Percentiles rank a stretch among this genome's conserved stretches.
These are phyloP conservation scores for Penicillium canescens DNA, from an alignment of 495 filamentous ascomycete species.

Conservation along the genomic window DNA sequence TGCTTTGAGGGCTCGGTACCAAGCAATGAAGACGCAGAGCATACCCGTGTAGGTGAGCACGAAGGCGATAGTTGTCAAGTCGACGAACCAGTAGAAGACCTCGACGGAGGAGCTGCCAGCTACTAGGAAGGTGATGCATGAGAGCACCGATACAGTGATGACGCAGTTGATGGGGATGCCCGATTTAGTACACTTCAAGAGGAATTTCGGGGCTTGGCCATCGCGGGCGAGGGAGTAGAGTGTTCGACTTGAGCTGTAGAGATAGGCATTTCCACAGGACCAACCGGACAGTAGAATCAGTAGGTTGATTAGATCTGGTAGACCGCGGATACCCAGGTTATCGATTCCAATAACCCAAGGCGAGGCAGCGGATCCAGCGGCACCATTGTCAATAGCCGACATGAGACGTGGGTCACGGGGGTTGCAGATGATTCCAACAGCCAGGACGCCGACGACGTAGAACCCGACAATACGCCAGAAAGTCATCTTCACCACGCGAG, in stretches of 20 bases:
- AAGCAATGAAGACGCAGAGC: conserved; percentile 54
- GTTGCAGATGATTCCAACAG: conserved; percentile 52
- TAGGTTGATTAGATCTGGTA: conserved; percentile 74
- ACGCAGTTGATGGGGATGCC: conserved; percentile 67
- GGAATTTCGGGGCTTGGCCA: conserved; percentile 60
- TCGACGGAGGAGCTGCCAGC: conserved; percentile 50
- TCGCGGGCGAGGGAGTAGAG: conserved; percentile 73
- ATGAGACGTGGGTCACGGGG: conserved; percentile 55
- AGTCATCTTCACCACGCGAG: conserved; percentile 74
- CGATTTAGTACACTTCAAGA: conserved; percentile 27
- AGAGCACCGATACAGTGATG: conserved; percentile 50
- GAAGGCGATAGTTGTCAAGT: conserved; percentile 50
- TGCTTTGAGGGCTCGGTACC: conserved; percentile 55
- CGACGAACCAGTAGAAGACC: conserved; percentile 61
- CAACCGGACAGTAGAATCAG: conserved; percentile 66
- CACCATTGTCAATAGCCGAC: conserved; percentile 42
- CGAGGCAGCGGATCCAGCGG: conserved; percentile 45
- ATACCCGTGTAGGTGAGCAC: conserved; percentile 60
- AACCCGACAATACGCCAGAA: conserved; percentile 86
- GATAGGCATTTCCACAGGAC: conserved; percentile 72
- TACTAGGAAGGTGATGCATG: conserved; percentile 64
- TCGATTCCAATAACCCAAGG: conserved; percentile 60
- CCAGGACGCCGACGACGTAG: conserved; percentile 60
- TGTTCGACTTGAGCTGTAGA: conserved; percentile 73
- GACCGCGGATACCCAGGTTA: conserved; percentile 58